phyloP scores from a whole-genome alignment of 495 filamentous ascomycete genomes.

The Podospora tetraspora region DNA sequence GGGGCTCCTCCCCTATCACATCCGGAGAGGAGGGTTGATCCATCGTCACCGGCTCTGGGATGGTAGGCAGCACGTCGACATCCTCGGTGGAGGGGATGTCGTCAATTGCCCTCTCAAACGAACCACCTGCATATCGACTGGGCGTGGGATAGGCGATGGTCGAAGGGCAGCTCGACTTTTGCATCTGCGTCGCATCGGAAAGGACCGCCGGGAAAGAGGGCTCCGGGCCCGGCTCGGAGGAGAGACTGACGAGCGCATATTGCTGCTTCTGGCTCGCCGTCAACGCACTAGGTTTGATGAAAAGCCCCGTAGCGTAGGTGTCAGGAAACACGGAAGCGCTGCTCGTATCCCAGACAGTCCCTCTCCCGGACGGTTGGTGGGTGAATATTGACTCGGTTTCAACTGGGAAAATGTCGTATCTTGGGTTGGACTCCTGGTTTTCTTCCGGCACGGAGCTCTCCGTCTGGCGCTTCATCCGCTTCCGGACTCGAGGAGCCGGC shows the following conservation, averaged over 20 bases:
- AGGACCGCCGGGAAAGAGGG: background rate
- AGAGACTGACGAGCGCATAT: slow-evolving; percentile 19
- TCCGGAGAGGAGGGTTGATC: slow-evolving; percentile 4
- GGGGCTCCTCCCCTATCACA: slow-evolving; percentile 14
- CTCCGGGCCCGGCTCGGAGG: slow-evolving; percentile 14
- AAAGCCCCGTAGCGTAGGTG: slow-evolving; percentile 13
- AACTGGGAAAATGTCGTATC: slow-evolving; percentile 9
- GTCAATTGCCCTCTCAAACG: slow-evolving; percentile 6
- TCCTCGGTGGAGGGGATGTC: background rate
- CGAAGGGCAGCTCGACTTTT: slow-evolving; percentile 25
- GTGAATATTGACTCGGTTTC: slow-evolving; percentile 3
- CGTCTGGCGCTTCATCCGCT: slow-evolving; percentile 1
- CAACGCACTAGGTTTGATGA: slow-evolving; percentile 24
- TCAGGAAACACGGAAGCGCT: slow-evolving; percentile 14
- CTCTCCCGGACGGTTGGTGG: background rate
- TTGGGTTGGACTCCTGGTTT: slow-evolving; percentile 7
- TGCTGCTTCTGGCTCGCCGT: slow-evolving; percentile 29
- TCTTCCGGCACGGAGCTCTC: background rate
- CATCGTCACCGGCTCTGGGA: background rate
- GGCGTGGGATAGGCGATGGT: slow-evolving; percentile 28
- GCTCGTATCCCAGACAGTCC: background rate
- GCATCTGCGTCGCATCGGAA: background rate
- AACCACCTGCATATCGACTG: slow-evolving; percentile 13
- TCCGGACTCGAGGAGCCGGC: slow-evolving; percentile 7
- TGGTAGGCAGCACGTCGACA: background rate